Evolutionary conservation across 108 stramenopile genomes (phyloP), one percentile per base, ranked within the genome.

Genomic region (Nitzschia sp.): DNA sequence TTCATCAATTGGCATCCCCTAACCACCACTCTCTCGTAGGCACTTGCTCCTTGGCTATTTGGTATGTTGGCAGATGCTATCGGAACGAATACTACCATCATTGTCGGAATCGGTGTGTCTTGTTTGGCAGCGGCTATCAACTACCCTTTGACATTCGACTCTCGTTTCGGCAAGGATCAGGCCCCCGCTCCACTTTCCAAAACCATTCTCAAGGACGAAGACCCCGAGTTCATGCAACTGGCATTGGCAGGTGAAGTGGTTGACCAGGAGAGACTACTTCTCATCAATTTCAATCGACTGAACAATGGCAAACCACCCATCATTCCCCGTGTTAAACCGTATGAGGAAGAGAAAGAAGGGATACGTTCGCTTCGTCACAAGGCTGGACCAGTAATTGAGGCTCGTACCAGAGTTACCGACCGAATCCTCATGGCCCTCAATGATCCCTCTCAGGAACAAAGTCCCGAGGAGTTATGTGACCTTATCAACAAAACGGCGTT

Each of bases 21-120:
- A n/a, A n/a, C 29, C 29, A 34, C 29, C 29, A 34, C 29, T 3
- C 69, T n/a, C n/a, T n/a, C 29, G 29, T 5, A 34, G 65, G 82
- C 82, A 10, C 17, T 83, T 25, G 75, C 82, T 9, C 82, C 82
- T 7, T 83, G 75, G 75, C n/a, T 71, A 17, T 77, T 83, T 73
- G 82, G 82, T 9, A 2, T 80, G 10, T 57, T 83, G 8, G 78
- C 82, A 5, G 82, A 83, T 67, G 59, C 21, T 8, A 60, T 65
- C 15, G 17, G 41, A 12, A 78, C 80, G 6, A 70, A 65, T 29
- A 61, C 44, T 53, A 53, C 73, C 15, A 81, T 81, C 48, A 58
- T 48, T 17, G 50, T 51, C 43, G 75, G 82, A 7, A 66, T 83
- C 25, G 75, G 59, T 17, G 56, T 83, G 15, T 68, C 65, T 46